Evolutionary conservation across 345 rosid genomes (phyloP).

Genomic region (Xanthoceras sorbifolium): DNA sequence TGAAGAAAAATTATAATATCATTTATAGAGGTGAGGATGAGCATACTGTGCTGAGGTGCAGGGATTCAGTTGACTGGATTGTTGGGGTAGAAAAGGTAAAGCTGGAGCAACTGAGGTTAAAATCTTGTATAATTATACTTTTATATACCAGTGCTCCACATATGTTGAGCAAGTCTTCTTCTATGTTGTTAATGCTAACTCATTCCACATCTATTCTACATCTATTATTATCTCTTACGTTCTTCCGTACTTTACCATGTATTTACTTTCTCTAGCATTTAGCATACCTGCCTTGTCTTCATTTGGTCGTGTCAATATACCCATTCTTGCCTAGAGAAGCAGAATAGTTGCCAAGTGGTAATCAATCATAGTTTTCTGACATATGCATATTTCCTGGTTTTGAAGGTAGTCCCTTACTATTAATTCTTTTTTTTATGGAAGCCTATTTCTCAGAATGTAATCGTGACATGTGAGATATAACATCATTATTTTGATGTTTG

Average conservation of each 20-base stretch:
- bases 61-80: slow-evolving; percentile 46
- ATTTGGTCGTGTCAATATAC: not conserved
- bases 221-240: slow-evolving; percentile 10
- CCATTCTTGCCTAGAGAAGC: not conserved
- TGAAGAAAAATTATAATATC: slow-evolving; percentile 29
- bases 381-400: not conserved
- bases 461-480: not conserved
- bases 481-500: not conserved
- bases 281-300: slow-evolving; percentile 10
- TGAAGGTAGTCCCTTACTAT: not conserved
- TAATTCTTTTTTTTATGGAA: not conserved
- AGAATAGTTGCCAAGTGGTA: not conserved
- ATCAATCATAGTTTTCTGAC: not conserved
- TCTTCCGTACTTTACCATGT: slow-evolving; percentile 4
- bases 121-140: slow-evolving; percentile 31
- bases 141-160: slow-evolving; percentile 28
- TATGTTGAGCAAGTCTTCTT: slow-evolving; percentile 23
- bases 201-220: slow-evolving; percentile 8
- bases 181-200: slow-evolving; percentile 20
- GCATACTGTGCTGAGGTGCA: slow-evolving; percentile 34
- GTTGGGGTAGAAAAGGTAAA: slow-evolving; percentile 66
- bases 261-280: slow-evolving; percentile 12
- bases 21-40: slow-evolving; percentile 35
- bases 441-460: not conserved
- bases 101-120: slow-evolving; percentile 34